phyloP scores from a whole-genome alignment of 495 filamentous ascomycete species.

The Chaetomium tenue region DNA sequence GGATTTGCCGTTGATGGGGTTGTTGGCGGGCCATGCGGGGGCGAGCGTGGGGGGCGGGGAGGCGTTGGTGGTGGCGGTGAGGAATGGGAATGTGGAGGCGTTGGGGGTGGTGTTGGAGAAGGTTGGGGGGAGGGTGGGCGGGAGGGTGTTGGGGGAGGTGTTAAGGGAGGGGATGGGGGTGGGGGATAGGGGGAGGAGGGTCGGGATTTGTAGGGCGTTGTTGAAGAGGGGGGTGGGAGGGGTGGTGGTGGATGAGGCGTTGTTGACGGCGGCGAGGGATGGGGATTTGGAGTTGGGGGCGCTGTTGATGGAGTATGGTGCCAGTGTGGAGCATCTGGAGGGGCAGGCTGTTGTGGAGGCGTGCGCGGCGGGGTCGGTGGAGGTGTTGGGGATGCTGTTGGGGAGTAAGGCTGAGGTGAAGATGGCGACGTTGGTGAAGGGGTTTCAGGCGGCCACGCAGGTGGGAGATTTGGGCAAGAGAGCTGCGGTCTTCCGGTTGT shows the following conservation, averaged over 20 bases:
- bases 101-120: slow-evolving; percentile 43
- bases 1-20: slow-evolving; percentile 43
- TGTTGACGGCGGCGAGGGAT: slow-evolving; percentile 44
- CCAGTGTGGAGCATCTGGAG: slow-evolving; percentile 44
- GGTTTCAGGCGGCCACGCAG: slow-evolving; percentile 47
- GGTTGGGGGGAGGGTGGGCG: slow-evolving; percentile 26
- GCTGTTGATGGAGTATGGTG: slow-evolving; percentile 43
- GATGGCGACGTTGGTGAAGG: slow-evolving; percentile 39
- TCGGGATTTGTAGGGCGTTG: slow-evolving; percentile 38
- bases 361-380: slow-evolving; percentile 39
- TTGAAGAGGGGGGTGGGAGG: slow-evolving; percentile 41
- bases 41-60: slow-evolving; percentile 35
- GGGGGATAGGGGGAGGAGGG: slow-evolving; percentile 33
- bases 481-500: slow-evolving; percentile 42
- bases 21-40: slow-evolving; percentile 42
- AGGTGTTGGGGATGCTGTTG: slow-evolving; percentile 46
- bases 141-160: slow-evolving; percentile 31
- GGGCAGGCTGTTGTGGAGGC: slow-evolving; percentile 49
- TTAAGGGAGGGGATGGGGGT: slow-evolving; percentile 37
- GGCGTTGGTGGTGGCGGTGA: slow-evolving; percentile 42
- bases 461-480: slow-evolving; percentile 42
- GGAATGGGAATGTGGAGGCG: slow-evolving; percentile 36
- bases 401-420: slow-evolving; percentile 32
- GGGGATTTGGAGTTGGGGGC: slow-evolving; percentile 46
- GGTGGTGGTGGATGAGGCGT: slow-evolving; percentile 40